Conservation (phyloP, 1,139 yeast species). For the Debaryomyces fabryi region DNA sequence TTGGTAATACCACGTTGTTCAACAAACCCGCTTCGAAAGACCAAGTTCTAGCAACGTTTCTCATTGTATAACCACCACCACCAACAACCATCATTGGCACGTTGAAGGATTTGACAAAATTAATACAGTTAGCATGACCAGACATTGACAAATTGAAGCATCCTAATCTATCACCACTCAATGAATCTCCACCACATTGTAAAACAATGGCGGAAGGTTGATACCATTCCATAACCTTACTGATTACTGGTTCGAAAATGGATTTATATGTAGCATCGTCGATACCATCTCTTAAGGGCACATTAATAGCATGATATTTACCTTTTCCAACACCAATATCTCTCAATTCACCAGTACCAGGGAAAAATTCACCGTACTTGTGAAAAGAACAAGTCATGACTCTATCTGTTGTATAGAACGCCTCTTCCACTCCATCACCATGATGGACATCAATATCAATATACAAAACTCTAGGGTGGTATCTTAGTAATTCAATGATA, state of each 20-base stretch:
- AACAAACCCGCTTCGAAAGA: constrained; percentile 89
- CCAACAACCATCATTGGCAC: constrained; percentile 91
- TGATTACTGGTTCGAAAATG: constrained; percentile 83
- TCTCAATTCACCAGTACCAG: constrained; percentile 91
- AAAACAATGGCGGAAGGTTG: constrained; percentile 91
- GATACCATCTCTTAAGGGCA: constrained; percentile 90
- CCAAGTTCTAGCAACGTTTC: constrained; percentile 97
- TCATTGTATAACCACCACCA: constrained; percentile 98
- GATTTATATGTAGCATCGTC: constrained; percentile 87
- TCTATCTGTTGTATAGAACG: constrained; percentile 92
- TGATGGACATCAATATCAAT: constrained; percentile 97
- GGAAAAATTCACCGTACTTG: constrained; percentile 95
- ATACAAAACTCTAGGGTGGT: constrained; percentile 93
- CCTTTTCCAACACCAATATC: constrained; percentile 92
- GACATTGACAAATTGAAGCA: constrained; percentile 89
- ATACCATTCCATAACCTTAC: constrained; percentile 86
- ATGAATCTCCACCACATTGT: constrained; percentile 93
- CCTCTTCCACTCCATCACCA: constrained; percentile 99
- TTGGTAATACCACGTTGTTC: constrained; percentile 75
- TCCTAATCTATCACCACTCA: constrained; percentile 89
- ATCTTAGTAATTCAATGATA: constrained; percentile 82
- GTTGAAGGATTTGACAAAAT: constrained; percentile 82
- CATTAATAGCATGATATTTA: constrained; percentile 81
- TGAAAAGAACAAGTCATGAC: constrained; percentile 98
- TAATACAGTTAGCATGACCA: constrained; percentile 96